Evolutionary conservation across 2,329 filamentous ascomycete genomes (phyloP), one percentile per base, ranked within the genome.

Genomic region (Fusarium globosum): DNA sequence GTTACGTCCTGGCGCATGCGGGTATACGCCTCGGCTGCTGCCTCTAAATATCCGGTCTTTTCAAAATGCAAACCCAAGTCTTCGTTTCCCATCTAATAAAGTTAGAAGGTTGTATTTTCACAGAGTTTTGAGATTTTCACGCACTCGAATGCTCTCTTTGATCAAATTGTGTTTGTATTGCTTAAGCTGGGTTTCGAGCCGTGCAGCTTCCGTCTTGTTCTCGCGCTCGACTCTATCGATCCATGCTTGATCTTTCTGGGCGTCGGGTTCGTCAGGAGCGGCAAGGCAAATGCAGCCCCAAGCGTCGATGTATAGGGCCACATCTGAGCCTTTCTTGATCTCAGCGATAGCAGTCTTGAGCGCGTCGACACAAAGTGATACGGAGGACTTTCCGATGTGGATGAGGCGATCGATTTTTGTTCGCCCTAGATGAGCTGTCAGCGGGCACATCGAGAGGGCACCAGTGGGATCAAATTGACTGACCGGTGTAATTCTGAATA

Each of bases 121-220:
- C 76, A 52, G 71, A 62, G 41, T 4, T 14, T 2, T 21, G 28
- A 12, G 13, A 13, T 10, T 12, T 26, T 16, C 7, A 55, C 61
- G 33, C 45, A 97, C 95, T 76, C 95, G 85, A 78, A 98, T 97
- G 84, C 95, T 98, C 84, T 99, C 96, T 81, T 98, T 97, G 77
- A 99, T 95, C 48, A 98, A 85, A 78, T 98, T 99, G 80, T 98
- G 97, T 83, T 96, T 97, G 83, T 98, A 98, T 3, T 92, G 92
- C 81, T 95, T 95, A 26, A 99, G 86, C 82, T 98, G 94, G 21
- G 88, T 85, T 80, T 98, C 94, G 62, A 98, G 86, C n/a, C 93
- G 89, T 62, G 90, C 86, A 2, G 92, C 92, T 81, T 97, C 93
- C 4, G 85, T 83, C 75, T 89, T 89, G 77, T 95, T 94, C 58